Evolutionary conservation across 768 basidiomycete species (phyloP).

Genomic region (Pulveroboletus frians): DNA sequence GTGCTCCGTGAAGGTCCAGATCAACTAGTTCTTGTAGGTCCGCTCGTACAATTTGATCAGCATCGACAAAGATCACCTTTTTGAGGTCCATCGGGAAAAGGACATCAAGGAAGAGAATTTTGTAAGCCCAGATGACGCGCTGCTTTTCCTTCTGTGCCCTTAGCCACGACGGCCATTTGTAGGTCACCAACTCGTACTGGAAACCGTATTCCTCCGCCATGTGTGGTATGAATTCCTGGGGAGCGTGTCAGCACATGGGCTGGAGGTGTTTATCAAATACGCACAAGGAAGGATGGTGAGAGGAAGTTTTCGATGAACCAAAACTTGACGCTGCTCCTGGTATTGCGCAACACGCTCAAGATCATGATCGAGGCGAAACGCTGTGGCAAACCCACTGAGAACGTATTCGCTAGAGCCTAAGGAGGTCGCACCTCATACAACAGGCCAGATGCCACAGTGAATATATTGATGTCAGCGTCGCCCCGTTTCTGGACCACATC

Average conservation of each 20-base stretch:
- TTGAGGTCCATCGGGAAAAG: slow-evolving; percentile 99
- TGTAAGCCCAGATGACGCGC: slow-evolving; percentile 98
- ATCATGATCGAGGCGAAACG: slow-evolving; percentile 99
- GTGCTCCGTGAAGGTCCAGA: slow-evolving; percentile 85
- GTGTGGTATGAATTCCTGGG: slow-evolving; percentile 89
- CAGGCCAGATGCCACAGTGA: slow-evolving; percentile 95
- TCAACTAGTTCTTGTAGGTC: slow-evolving; percentile 95
- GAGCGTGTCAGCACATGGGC: not conserved
- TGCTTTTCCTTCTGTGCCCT: slow-evolving; percentile 98
- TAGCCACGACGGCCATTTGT: slow-evolving; percentile 99
- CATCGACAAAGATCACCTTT: slow-evolving; percentile 98
- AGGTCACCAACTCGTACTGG: slow-evolving; percentile 95
- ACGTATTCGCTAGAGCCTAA: not conserved
- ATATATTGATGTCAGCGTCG: slow-evolving; percentile 91
- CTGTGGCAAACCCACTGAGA: slow-evolving; percentile 36
- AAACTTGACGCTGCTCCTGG: slow-evolving; percentile 93
- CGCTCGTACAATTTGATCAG: slow-evolving; percentile 95
- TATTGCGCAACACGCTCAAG: slow-evolving; percentile 90
- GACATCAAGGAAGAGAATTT: slow-evolving; percentile 98
- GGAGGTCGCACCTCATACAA: slow-evolving; percentile 78
- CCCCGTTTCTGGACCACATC: slow-evolving; percentile 23
- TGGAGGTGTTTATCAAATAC: slow-evolving; percentile 19
- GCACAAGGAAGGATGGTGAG: slow-evolving; percentile 90
- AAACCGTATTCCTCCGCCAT: slow-evolving; percentile 89
- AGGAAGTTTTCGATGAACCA: slow-evolving; percentile 99